phyloP scores from a whole-genome alignment of 768 basidiomycete genomes.

The Trametes cingulata region DNA sequence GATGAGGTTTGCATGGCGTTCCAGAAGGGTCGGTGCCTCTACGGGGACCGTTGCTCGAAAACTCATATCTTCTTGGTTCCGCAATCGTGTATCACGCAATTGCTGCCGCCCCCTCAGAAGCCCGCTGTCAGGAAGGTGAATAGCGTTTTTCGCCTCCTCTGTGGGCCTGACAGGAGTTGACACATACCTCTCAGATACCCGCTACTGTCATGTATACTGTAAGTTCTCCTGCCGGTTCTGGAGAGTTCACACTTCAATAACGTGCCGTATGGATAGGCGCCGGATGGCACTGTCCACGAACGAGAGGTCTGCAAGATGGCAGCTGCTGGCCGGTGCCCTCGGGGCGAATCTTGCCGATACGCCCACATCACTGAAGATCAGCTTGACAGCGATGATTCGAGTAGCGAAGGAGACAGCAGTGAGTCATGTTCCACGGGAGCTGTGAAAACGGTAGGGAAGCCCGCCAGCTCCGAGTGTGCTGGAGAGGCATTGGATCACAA shows the following conservation, averaged over 20 bases:
- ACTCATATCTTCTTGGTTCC: constrained; percentile 13
- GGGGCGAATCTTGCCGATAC: neutral
- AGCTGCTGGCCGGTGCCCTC: neutral
- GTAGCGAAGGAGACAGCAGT: neutral
- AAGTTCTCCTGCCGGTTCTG: neutral
- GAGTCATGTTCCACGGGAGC: neutral
- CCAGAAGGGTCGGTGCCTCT: constrained; percentile 13
- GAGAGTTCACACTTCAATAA: neutral
- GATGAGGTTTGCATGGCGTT: constrained; percentile 18
- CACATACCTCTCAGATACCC: neutral
- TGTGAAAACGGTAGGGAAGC: no score
- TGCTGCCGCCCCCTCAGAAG: neutral
- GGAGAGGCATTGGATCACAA: no score
- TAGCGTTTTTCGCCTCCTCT: neutral
- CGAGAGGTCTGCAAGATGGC: constrained; percentile 4
- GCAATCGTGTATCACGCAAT: neutral
- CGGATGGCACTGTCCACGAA: neutral
- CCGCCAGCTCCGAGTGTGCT: no score
- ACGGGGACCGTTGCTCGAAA: constrained; percentile 13
- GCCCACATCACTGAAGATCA: neutral
- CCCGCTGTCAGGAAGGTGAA: neutral
- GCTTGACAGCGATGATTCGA: neutral
- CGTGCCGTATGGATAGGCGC: neutral
- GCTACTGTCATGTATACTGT: neutral
- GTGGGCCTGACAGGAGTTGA: neutral